Evolutionary conservation across 2,329 filamentous ascomycete genomes (phyloP), one percentile per base, ranked within the genome.

Genomic region (Aspergillus eucalypticola): DNA sequence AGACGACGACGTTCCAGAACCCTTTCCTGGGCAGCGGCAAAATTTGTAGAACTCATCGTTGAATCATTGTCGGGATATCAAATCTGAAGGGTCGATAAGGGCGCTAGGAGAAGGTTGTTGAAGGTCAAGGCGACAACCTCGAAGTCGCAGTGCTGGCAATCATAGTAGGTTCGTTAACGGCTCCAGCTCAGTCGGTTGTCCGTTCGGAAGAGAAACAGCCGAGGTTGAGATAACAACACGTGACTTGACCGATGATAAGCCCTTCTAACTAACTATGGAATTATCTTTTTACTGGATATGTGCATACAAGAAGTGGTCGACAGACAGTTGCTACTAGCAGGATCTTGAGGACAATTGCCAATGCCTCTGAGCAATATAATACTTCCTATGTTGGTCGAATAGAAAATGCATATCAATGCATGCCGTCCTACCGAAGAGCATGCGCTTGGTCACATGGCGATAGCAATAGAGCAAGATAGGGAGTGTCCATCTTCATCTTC

Each of bases 1-100:
- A 88, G 88, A 73, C 86, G 86, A 71, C 92, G 91, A 70, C 92
- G 90, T 68, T 90, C 89, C 66, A 90, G 85, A 62, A 97, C 88
- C 75, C 93, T 91, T 79, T 90, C 85, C 81, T 97, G 93, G 66
- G 94, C 94, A 75, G 91, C 89, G 76, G 90, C 89, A 79, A 97
- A 97, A 78, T 90, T 90, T 73, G 84, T 80, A 58, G 83, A 81
- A 66, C 80, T 83, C 83, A 85, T 85, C 66, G 70, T 75, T 65
- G 62, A 51, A 73, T 69, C 76, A 77, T 78, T 54, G 62, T 72
- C 32, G 11, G 6, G 17, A 32, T 25, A 5, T 13, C 19, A 11
- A 8, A 58, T 25, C 29, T 27, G 48, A 53, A 61, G 15, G n/a
- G 17, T 27, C 8, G 5, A 15, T 19, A 17, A 13, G 19, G 10